Evolutionary conservation across 148 eudicot genomes (phyloP), one percentile per base, ranked within the genome.

Genomic region (Chenopodium album): DNA sequence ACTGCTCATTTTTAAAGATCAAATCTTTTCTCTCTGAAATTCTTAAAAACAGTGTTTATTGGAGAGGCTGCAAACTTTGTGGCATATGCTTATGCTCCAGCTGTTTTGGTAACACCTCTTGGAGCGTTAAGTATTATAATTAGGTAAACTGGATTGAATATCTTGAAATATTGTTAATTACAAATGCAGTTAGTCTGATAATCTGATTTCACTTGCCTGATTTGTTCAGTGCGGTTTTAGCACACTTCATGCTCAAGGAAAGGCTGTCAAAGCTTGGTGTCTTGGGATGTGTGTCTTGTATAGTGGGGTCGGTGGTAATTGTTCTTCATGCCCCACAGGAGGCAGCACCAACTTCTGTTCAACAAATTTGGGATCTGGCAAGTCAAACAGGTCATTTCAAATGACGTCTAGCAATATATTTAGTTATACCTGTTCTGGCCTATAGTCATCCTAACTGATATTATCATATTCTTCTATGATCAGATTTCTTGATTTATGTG

Each of bases 311-410:
- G 0, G 88, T 92, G 52, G 86, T 92, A 52, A 92, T 95, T 82
- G 98, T 95, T 46, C 88, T 93, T 65, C 98, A 95, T 83, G 98
- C 97, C n/a, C 98, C 98, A 46, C 88, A 90, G 81, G 98, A 93
- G 81, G 87, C 88, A 32, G 79, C 89, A 44, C 94, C 90, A 48
- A 87, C 68, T 84, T 95, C 98, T 78, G 92, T 95, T 77, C 85
- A 88, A 83, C 87, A 95, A 86, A 87, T 95, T 69, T 95, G 98
- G 98, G 81, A 44, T 78, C 82, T 95, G 80, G 98, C 98, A 54
- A 95, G 89, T 78, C 85, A 95, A 87, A 92, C 96, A 90, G 98
- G 98, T 95, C 75, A 52, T 19, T 34, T 50, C 20, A 73, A 9
- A 37, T 72, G 48, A 19, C 28, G 12, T 26, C 52, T 52, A 9